Evolutionary conservation across 176 grass and related monocot genomes (phyloP), one percentile per base, ranked within the genome.

Genomic region (Leersia perrieri): DNA sequence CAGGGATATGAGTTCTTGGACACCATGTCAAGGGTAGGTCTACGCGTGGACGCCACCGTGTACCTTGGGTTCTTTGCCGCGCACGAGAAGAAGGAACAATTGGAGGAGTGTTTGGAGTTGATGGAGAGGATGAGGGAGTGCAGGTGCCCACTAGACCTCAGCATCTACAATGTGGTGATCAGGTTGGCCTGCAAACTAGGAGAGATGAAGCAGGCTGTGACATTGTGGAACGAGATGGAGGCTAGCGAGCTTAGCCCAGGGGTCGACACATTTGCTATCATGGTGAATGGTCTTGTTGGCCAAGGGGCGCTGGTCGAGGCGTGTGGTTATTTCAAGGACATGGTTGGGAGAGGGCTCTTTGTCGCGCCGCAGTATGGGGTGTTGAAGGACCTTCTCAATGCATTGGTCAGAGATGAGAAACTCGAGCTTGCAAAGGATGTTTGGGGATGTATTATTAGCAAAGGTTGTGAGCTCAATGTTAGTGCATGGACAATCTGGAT

Each of bases 401-500:
- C 92, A 0, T 39, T 98, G 18, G 68, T 98, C 27, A 87, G 92
- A 73, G 88, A 87, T 83, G 86, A 83, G 41, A 98, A 98, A 72
- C 86, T 93, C 2, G 92, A 98, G 78, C 86, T 98, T 74, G 92
- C 95, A 8, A 93, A 91, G 77, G 95, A 98, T 63, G 76, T 98
- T 74, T 98, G 95, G 95, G 73, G 72, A 79, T 95, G 84, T 76
- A 90, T 98, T 38, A 6, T 84, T 79, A 91, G 45, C 77, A 98
- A 80, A 84, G 88, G 86, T 9, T 95, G 95, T 61, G 92, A 98
- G 68, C 80, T 98, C 11, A 95, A 98, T 83, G 92, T 93, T 40
- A 83, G 81, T 72, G 84, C 92, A 55, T 95, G 95, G 95, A 95
- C 95, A 53, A 95, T 98, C 61, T 98, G 92, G 95, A 91, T 98